Percentiles rank a stretch among this genome's conserved stretches.
Conservation (phyloP, 2,329 filamentous ascomycete genomes). For the Aspergillus calidoustus region DNA sequence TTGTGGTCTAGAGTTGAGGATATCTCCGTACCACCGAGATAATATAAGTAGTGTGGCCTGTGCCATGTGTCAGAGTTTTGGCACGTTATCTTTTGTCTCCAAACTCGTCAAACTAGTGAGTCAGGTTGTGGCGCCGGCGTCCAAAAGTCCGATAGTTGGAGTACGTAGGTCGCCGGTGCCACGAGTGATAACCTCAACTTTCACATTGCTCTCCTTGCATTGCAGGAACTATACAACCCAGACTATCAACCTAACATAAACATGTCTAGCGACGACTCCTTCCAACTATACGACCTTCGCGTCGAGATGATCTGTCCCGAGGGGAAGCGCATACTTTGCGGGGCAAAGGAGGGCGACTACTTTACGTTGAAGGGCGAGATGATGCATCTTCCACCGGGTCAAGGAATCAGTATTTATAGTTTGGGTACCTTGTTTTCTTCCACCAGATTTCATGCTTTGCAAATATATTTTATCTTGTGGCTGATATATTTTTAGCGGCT, state of each 20-base stretch:
- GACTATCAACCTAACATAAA: not conserved
- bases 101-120: too few species aligned
- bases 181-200: too few species aligned
- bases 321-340: conserved; percentile 1
- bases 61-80: too few species aligned
- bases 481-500: not conserved
- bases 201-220: too few species aligned
- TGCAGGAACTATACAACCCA: too few species aligned
- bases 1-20: not conserved
- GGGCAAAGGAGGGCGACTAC: conserved; percentile 1
- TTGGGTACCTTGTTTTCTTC: not conserved
- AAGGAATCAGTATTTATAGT: conserved; percentile 5
- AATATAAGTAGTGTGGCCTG: too few species aligned
- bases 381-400: not conserved
- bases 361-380: conserved; percentile 5
- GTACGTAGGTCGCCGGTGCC: too few species aligned
- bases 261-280: not conserved
- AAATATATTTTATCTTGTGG: not conserved
- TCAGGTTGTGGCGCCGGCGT: too few species aligned
- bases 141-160: too few species aligned
- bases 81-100: too few species aligned
- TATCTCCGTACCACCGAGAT: too few species aligned
- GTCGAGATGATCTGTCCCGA: not conserved
- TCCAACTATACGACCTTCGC: conserved; percentile 1
- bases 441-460: too few species aligned